These are phyloP conservation scores for Didymella segeticola DNA, from an alignment of 2,329 filamentous ascomycete species.

Conservation along the genomic window DNA sequence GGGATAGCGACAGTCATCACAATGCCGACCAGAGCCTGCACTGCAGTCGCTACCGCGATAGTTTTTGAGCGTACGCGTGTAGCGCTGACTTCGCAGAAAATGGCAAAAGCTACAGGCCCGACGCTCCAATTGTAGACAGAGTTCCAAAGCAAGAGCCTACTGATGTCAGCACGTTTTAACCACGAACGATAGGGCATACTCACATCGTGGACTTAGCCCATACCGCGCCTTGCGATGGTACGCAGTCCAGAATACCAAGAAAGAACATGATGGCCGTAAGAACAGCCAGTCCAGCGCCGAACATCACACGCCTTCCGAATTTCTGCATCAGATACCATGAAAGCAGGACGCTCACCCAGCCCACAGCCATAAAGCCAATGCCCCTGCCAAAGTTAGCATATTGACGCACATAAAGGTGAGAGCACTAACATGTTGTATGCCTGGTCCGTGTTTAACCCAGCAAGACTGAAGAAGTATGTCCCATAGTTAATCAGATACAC, in stretches of 20 bases:
- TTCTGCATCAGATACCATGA: constrained; percentile 80
- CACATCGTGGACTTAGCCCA: constrained; percentile 50
- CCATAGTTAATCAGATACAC: constrained; percentile 50
- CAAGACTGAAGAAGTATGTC: constrained; percentile 54
- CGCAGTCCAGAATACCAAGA: constrained; percentile 78
- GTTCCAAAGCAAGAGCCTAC: constrained; percentile 14
- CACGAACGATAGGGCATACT: background rate
- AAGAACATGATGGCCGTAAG: constrained; percentile 71
- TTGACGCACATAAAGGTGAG: too few relatives aligned
- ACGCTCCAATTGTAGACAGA: constrained; percentile 83
- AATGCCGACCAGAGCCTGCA: constrained; percentile 48
- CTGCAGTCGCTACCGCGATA: constrained; percentile 71
- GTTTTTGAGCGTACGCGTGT: constrained; percentile 75
- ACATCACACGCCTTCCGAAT: constrained; percentile 74
- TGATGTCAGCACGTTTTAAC: background rate
- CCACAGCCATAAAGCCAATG: constrained; percentile 63
- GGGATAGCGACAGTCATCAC: constrained; percentile 44
- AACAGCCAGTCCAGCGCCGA: constrained; percentile 65
- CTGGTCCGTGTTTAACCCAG: constrained; percentile 47
- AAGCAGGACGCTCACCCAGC: constrained; percentile 78
- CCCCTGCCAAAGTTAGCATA: constrained; percentile 15
- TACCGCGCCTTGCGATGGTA: constrained; percentile 39
- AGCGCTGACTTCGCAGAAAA: constrained; percentile 81
- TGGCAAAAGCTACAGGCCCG: constrained; percentile 84
- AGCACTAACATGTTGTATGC: constrained; percentile 44